Evolutionary conservation across 306 rosid genomes (phyloP), one percentile per base, ranked within the genome.

Genomic region (Astragalus glycyphyllos): DNA sequence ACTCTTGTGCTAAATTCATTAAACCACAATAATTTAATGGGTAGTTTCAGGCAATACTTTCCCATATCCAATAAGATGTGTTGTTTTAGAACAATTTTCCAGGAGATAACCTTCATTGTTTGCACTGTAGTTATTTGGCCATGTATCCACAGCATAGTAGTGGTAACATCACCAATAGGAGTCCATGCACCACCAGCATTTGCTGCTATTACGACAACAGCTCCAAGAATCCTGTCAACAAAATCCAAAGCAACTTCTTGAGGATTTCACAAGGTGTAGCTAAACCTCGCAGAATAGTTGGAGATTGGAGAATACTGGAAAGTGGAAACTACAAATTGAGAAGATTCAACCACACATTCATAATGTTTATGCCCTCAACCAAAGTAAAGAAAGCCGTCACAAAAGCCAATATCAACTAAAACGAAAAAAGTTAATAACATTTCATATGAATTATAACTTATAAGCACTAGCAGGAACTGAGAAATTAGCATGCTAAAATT

Each of bases 101-200:
- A 66, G 37, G 49, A 67, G 73, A 70, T 17, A 62, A 90, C 97
- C 93, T 89, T 88, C 81, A 94, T 84, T 74, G 96, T 94, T 60
- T 58, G 82, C 79, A 90, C 59, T 13, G 97, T 84, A 46, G 96
- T 84, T 85, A 94, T 86, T 74, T 90, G 98, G 75, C 98, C 97
- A 71, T 94, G 96, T 74, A 94, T 94, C 98, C 98, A 94, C 55
- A 94, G 83, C 98, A 94, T 94, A 20, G 96, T 94, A 29, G 97
- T 94, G 66, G 98, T 94, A 62, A 94, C 95, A 82, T 94, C 98
- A 44, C 98, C 98, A 31, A 94, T 94, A 45, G 98, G 98, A 32
- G 97, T 90, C 98, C 98, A 94, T 13, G 98, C 97, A 73, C 98
- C 98, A 69, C 98, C 98, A 10, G 98, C 89, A 73, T 94, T 94